Percentiles rank a stretch among this genome's conserved stretches.
Evolutionary conservation across 2,329 filamentous ascomycete species (phyloP).

Genomic region (Teratosphaeria viscida): DNA sequence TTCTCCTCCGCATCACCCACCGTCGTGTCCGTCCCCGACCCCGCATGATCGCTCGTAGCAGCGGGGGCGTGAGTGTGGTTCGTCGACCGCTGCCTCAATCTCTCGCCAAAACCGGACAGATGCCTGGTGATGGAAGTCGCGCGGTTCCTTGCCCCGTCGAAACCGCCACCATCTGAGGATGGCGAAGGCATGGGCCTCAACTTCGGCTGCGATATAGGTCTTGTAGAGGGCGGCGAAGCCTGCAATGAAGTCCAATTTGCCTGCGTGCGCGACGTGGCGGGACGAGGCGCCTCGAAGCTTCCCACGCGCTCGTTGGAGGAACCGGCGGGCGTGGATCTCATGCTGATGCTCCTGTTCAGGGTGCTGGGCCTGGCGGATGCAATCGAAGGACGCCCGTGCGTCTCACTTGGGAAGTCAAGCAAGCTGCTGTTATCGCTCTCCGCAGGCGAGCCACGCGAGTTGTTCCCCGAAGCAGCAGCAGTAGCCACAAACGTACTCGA

Average conservation of each 20-base stretch:
- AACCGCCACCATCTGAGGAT: neutral
- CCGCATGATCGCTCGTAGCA: neutral
- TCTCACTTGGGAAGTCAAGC: constrained; percentile 12
- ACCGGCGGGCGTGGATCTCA: constrained; percentile 10
- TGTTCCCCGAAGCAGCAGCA: constrained; percentile 4
- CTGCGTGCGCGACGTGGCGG: neutral
- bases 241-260: neutral
- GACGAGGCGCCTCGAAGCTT: neutral
- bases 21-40: neutral
- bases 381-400: constrained; percentile 17
- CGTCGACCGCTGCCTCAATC: constrained; percentile 12
- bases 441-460: constrained; percentile 3
- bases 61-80: neutral
- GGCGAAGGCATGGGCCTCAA: neutral
- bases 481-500: constrained; percentile 52
- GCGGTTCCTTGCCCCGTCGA: constrained; percentile 7
- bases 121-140: constrained; percentile 18
- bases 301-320: neutral
- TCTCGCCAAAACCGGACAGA: constrained; percentile 22
- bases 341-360: constrained; percentile 16
- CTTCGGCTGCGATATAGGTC: neutral
- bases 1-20: constrained; percentile 19
- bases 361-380: constrained; percentile 18
- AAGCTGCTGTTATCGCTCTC: constrained; percentile 19
- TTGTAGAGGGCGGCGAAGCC: neutral